Base-by-base conservation (phyloP, 176 grass and related monocot species). In the Juncus effusus region DNA sequence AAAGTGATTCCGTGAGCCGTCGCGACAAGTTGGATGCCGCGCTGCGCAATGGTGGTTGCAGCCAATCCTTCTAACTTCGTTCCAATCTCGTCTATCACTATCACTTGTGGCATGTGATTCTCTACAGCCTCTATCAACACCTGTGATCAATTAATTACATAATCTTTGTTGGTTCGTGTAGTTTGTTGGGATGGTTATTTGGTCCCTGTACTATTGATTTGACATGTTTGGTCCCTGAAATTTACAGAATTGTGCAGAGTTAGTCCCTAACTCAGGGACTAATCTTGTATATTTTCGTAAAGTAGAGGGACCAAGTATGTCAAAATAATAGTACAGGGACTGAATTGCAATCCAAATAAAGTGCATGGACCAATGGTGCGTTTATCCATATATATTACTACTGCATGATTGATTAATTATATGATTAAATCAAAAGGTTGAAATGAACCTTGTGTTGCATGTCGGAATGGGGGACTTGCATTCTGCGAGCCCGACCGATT, bases 71-170 rank as follows among this genome's bases (percentile, higher is more conserved):
- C 88, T 64, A 92, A 64, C 44, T 89, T 88, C 10, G 87, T 96
- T 78, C 92, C 92, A 76, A 88, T 96, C 83, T 91, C 92, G 83
- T 96, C 92, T 40, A 96, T 96, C 65, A 88, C 84, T 16, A 96
- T 96, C 62, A 86, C 87, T 64, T 91, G 87, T 14, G 92, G 87
- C 92, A 96, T 96, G 64, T 96, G 92, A 41, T 96, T 91, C 73
- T 96, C 92, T 14, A 96, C 93, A 57, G 93, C 93, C 83, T 91
- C 93, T 78, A 96, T 89, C 64, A 97, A 69, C 39, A 97, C 93
- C 82, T 97, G 74, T 16, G 2, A 41, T 75, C 5, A 12, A 8
- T 63, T 55, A 13, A 5, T 38, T 40, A 75, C 10, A 50, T n/a
- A 13, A 74, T 35, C 28, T 49, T 4, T 7, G 36, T 45, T 65